A percentile compares a stretch with the other conserved stretches of the same genome.
Evolutionary conservation across 345 rosid genomes (phyloP).

Genomic region (Camelina sativa): DNA sequence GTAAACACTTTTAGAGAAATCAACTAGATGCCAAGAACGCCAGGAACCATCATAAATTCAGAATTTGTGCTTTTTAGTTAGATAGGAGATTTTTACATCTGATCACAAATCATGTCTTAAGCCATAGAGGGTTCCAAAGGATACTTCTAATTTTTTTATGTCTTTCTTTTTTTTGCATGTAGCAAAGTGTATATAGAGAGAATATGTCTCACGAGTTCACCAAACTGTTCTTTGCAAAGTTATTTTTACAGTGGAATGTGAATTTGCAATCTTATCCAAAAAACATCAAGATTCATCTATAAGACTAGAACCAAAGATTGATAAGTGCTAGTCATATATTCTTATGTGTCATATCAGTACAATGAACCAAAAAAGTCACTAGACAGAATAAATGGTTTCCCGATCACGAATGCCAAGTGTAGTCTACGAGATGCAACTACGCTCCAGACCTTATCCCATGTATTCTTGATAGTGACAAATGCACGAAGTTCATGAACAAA

Average conservation of each 20-base stretch:
- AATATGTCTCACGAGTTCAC: slow-evolving; percentile 9
- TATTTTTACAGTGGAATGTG: slow-evolving; percentile 3
- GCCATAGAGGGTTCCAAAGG: slow-evolving; percentile 21
- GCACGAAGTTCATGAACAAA: neutral
- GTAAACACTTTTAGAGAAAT: slow-evolving; percentile 37
- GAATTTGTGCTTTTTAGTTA: neutral
- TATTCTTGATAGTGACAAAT: slow-evolving; percentile 16
- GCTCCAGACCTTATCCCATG: slow-evolving; percentile 3
- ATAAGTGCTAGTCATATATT: slow-evolving; percentile 9
- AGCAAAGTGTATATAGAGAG: slow-evolving; percentile 34
- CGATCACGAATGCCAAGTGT: neutral
- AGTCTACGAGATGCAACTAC: neutral
- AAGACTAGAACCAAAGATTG: slow-evolving; percentile 19
- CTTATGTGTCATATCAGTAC: slow-evolving; percentile 21
- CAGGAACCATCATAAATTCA: slow-evolving; percentile 17
- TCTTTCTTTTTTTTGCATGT: slow-evolving; percentile 28
- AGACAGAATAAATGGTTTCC: slow-evolving; percentile 10
- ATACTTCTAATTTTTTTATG: slow-evolving; percentile 18
- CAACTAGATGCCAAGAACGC: slow-evolving; percentile 2
- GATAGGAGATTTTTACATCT: slow-evolving; percentile 20
- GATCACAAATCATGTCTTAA: slow-evolving; percentile 15
- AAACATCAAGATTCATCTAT: slow-evolving; percentile 5
- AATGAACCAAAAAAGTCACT: slow-evolving; percentile 9
- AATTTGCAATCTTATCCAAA: slow-evolving; percentile 10
- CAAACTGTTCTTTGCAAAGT: slow-evolving; percentile 24